Conservation (phyloP, 345 rosid species). For the Psidium guajava region DNA sequence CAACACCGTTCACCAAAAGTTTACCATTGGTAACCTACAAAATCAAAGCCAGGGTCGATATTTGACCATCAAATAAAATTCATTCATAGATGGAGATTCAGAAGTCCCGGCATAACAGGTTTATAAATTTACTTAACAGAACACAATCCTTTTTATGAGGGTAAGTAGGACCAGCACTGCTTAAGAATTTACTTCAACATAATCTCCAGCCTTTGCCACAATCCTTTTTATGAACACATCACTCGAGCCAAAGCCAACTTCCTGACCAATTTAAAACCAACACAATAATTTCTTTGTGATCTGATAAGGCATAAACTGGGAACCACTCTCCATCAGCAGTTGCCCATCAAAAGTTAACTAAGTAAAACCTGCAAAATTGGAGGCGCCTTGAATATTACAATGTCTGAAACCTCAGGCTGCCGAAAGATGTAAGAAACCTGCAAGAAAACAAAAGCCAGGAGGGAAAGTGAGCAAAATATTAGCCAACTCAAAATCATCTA, state of each 20-base stretch:
- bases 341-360: background rate
- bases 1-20: slow-evolving; percentile 53
- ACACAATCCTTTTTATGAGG: background rate
- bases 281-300: slow-evolving; percentile 4
- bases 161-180: background rate
- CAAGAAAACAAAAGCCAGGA: background rate
- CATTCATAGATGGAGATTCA: background rate
- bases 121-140: background rate
- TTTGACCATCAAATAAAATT: background rate
- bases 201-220: slow-evolving; percentile 85
- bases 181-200: slow-evolving; percentile 60
- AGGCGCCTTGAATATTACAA: slow-evolving; percentile 85
- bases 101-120: background rate
- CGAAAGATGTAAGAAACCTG: slow-evolving; percentile 81
- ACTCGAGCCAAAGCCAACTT: slow-evolving; percentile 44
- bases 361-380: slow-evolving; percentile 48
- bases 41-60: slow-evolving; percentile 1
- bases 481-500: background rate
- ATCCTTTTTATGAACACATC: slow-evolving; percentile 85
- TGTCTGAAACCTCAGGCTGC: slow-evolving; percentile 76
- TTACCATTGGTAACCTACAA: slow-evolving; percentile 61
- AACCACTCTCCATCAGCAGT: background rate
- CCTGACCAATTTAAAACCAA: slow-evolving; percentile 24
- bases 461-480: background rate
- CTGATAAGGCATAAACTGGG: background rate